Conservation (phyloP, 2,329 filamentous ascomycete genomes). For the Reticulascus tulasneorum region DNA sequence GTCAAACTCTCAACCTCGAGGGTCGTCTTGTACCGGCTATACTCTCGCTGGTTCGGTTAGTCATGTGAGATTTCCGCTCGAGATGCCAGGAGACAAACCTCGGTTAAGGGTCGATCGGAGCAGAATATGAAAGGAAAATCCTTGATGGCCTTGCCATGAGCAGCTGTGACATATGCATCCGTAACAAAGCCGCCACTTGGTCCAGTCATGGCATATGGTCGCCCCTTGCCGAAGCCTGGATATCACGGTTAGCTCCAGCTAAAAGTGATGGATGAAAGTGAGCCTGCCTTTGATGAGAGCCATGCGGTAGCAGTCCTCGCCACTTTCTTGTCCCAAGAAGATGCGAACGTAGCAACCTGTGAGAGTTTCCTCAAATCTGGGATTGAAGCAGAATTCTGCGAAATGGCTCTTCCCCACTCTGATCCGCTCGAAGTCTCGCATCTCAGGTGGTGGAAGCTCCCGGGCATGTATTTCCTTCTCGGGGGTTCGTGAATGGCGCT, state of each 20-base stretch:
- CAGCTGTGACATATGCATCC: conserved; percentile 77
- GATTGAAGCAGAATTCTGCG: conserved; percentile 87
- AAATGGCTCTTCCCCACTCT: conserved; percentile 83
- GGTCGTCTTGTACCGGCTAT: conserved; percentile 73
- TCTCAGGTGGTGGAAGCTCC: conserved; percentile 65
- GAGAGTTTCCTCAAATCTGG: conserved; percentile 79
- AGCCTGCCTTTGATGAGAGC: conserved; percentile 74
- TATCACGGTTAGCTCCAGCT: too few species aligned
- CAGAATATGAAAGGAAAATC: conserved; percentile 89
- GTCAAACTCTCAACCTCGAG: conserved; percentile 68
- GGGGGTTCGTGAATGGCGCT: conserved; percentile 51
- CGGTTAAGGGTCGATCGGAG: conserved; percentile 81
- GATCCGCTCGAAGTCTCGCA: conserved; percentile 80
- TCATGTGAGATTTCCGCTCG: conserved; percentile 1
- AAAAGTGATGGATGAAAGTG: background rate
- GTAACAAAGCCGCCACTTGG: conserved; percentile 77
- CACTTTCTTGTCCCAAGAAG: conserved; percentile 74
- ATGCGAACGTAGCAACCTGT: conserved; percentile 82
- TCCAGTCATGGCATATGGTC: conserved; percentile 79
- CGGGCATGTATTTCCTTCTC: conserved; percentile 65
- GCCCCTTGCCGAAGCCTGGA: too few species aligned
- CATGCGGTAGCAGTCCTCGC: conserved; percentile 80
- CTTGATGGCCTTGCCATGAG: conserved; percentile 78
- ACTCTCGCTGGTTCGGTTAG: conserved; percentile 57
- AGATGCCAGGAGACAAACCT: conserved; percentile 46